Base-by-base conservation (phyloP, 768 basidiomycete genomes). In the Strobilomyces confusus region DNA sequence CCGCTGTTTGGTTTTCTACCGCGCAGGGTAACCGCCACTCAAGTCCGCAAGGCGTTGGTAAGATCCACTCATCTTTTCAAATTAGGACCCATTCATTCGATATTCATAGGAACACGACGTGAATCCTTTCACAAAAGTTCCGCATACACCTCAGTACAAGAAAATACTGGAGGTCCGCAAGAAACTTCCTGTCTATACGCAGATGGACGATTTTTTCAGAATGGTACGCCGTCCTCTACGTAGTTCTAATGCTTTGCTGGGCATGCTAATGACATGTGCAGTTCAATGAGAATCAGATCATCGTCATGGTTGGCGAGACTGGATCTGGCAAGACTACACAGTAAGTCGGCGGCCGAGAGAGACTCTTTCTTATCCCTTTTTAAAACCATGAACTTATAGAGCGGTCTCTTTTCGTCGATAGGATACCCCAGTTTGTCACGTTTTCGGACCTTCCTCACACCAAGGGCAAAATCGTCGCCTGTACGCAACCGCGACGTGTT, bases 321-420 rank as follows among this genome's bases (percentile, higher is more conserved):
- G 95, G 94, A 11, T 89, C 92, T 25, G 95, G 94, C 32, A 98
- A 95, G 76, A 97, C 93, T 0, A 95, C 94, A 22, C 94, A 98
- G 88, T 92, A 68, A 68, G 89, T 75, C 62, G 47, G 25, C 33
- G 49, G 34, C 42, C n/a, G 42, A 57, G 51, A 65, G 52, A 58
- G 37, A 58, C 41, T 42, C 26, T 47, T 58, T 49, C 60, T 56
- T 54, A 44, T 66, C 55, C 51, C 57, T 46, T 38, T 51, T 56
- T 41, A 49, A 56, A 54, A 29, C 62, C 26, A 57, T 45, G 53
- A 56, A 51, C 69, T 64, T 64, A 63, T 56, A 70, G 63, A 69
- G 37, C n/a, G 55, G 57, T 59, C 50, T 57, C 33, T 66, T 64
- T 64, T 68, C 67, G 57, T 62, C 58, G 54, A 56, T 63, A 93